Conservation (phyloP, 2,329 filamentous ascomycete species). For the Colletotrichum agaves region DNA sequence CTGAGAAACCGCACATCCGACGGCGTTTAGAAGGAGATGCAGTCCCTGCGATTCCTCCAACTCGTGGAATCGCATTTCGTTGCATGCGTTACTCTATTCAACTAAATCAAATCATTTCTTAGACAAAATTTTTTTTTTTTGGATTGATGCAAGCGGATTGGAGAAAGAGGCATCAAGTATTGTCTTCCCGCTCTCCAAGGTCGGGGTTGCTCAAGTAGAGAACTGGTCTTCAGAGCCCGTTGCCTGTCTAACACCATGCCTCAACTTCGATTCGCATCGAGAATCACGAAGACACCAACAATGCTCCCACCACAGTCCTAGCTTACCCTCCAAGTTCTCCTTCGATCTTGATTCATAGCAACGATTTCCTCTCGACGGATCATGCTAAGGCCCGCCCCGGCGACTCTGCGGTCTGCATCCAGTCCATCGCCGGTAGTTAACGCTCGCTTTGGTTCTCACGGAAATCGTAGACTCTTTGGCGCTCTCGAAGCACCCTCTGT, state of each 20-base stretch:
- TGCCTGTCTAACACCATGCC: not conserved
- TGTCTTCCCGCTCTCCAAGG: not conserved
- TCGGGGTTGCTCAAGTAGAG: not conserved
- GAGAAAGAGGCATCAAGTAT: not conserved
- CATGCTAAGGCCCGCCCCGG: not conserved
- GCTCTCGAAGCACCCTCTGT: slow-evolving; percentile 89
- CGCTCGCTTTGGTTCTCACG: not conserved
- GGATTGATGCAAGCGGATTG: not conserved
- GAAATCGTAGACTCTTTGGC: slow-evolving; percentile 62
- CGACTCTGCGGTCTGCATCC: not conserved
- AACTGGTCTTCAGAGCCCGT: not conserved
- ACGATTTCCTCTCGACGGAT: not conserved
- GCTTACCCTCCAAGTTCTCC: not conserved
- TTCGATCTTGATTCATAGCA: not conserved
- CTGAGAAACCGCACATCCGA: not conserved
- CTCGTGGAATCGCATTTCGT: not conserved
- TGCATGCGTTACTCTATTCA: not conserved
- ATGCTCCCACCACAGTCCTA: not conserved
- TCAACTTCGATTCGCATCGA: not conserved
- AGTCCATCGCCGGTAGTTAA: not conserved
- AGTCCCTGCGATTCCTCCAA: not conserved
- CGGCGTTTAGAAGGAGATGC: not conserved
- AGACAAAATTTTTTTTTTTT: no score
- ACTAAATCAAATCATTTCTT: not conserved
- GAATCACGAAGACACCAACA: not conserved